Base-by-base conservation (phyloP, 2,329 filamentous ascomycete species). In the Ampelomyces quisqualis region DNA sequence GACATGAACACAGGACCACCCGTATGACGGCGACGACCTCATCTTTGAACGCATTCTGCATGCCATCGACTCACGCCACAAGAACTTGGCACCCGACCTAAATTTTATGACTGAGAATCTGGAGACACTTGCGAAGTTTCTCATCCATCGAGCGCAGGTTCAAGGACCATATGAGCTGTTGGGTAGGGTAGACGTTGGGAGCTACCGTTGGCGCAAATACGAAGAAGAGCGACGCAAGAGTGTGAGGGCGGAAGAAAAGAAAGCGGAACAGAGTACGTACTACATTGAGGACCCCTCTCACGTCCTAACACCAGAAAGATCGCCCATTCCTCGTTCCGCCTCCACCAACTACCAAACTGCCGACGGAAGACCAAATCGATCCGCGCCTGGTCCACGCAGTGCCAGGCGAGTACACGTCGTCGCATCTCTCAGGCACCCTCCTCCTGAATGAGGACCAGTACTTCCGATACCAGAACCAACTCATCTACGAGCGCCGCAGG, bases 41-140 rank as follows among this genome's bases (percentile, higher is more conserved):
- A 3, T 32, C 1, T 49, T 53, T n/a, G 48, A 53, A 32, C 43
- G 45, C n/a, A 30, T 51, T n/a, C 49, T 39, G 20, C 40, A 44
- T 30, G 42, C 51, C 3, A 36, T 49, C 28, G 40, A 43, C 24
- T 34, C 33, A 19, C 37, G 36, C 7, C 27, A 47, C 9, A 39
- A 29, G 22, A 24, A 40, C 9, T 22, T 47, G 2, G 40, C 26
- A 3, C 38, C 40, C 3, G 47, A 49, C 4, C 35, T 43, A 5
- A 31, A 31, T 5, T 4, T 27, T 2, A 14, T 49, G 1, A 47
- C 45, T 5, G 38, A 45, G 6, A 34, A 49, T 15, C 30, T 51
- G 4, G 47, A 47, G 19, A 23, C 34, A 3, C 34, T 51, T 5
- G 48, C 50, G 2, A 26, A 32, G 10, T 47, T 40, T 13, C 32